phyloP scores from a whole-genome alignment of 768 basidiomycete genomes.

The Krasilnikovozyma curviuscula region DNA sequence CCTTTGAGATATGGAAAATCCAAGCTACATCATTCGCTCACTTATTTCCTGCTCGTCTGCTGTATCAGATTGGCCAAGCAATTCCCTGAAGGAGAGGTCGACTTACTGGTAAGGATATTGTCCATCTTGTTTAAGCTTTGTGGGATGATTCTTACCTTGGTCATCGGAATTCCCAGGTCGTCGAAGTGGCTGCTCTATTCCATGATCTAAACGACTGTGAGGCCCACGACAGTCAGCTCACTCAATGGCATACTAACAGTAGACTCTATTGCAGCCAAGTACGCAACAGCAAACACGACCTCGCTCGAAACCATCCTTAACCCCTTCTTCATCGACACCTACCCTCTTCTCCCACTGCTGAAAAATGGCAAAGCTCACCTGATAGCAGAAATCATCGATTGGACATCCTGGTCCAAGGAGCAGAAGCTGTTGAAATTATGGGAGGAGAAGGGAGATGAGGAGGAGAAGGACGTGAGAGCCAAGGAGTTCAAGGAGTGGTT shows the following conservation, averaged over 20 bases:
- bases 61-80: too few relatives aligned
- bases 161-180: too few relatives aligned
- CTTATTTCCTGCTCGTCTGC: too few relatives aligned
- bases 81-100: too few relatives aligned
- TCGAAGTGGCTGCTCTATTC: slow-evolving; percentile 64
- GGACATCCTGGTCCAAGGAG: slow-evolving; percentile 73
- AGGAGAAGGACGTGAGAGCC: too few relatives aligned
- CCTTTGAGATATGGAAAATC: too few relatives aligned
- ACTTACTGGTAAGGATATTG: too few relatives aligned
- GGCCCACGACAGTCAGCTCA: neutral
- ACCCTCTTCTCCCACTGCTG: slow-evolving; percentile 10
- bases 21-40: too few relatives aligned
- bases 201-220: slow-evolving; percentile 37
- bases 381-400: slow-evolving; percentile 39
- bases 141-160: too few relatives aligned
- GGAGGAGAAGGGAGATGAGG: too few relatives aligned
- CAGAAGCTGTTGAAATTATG: too few relatives aligned
- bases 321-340: slow-evolving; percentile 15
- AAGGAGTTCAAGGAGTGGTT: slow-evolving; percentile 49
- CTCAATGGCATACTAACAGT: neutral
- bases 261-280: slow-evolving; percentile 38
- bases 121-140: too few relatives aligned
- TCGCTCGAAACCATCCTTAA: slow-evolving; percentile 13
- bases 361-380: slow-evolving; percentile 2
- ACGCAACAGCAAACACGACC: slow-evolving; percentile 32